These are phyloP conservation scores for Parathielavia hyrcaniae DNA, from an alignment of 495 filamentous ascomycete species.

Conservation along the genomic window DNA sequence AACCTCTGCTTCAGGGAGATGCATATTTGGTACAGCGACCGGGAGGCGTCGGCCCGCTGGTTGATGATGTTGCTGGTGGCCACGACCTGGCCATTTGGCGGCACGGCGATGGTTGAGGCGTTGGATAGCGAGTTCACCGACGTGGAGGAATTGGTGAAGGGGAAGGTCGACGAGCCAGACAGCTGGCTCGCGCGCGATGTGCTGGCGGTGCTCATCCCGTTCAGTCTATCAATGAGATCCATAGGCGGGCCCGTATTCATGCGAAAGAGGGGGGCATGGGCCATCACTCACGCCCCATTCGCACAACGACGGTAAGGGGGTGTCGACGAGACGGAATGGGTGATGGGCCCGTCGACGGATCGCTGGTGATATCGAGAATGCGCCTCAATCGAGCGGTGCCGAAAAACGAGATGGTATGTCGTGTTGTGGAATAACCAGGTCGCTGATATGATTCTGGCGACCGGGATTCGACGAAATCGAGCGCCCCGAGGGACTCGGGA, in stretches of 20 bases:
- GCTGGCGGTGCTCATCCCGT: constrained; percentile 38
- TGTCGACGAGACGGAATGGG: constrained; percentile 18
- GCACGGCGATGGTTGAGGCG: constrained; percentile 33
- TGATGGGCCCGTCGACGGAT: constrained; percentile 8
- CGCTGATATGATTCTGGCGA: background rate
- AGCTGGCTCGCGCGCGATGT: constrained; percentile 49
- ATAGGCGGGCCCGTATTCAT: constrained; percentile 47
- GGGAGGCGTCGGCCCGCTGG: constrained; percentile 76
- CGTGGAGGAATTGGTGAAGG: constrained; percentile 41
- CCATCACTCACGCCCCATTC: constrained; percentile 44
- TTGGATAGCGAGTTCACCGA: constrained; percentile 46
- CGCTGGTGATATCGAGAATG: constrained; percentile 7
- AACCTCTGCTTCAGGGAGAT: constrained; percentile 73
- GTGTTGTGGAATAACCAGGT: background rate
- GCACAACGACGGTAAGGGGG: constrained; percentile 22
- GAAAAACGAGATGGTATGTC: background rate
- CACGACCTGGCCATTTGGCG: constrained; percentile 51
- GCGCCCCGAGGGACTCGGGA: background rate
- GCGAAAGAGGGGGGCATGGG: constrained; percentile 46
- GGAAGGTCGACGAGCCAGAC: constrained; percentile 46
- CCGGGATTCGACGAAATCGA: background rate
- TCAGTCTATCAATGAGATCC: constrained; percentile 33
- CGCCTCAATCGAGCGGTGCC: constrained; percentile 9
- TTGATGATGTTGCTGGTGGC: constrained; percentile 92
- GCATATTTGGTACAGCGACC: constrained; percentile 92